Conservation (phyloP, 495 filamentous ascomycete genomes). For the Penicillium daleae region DNA sequence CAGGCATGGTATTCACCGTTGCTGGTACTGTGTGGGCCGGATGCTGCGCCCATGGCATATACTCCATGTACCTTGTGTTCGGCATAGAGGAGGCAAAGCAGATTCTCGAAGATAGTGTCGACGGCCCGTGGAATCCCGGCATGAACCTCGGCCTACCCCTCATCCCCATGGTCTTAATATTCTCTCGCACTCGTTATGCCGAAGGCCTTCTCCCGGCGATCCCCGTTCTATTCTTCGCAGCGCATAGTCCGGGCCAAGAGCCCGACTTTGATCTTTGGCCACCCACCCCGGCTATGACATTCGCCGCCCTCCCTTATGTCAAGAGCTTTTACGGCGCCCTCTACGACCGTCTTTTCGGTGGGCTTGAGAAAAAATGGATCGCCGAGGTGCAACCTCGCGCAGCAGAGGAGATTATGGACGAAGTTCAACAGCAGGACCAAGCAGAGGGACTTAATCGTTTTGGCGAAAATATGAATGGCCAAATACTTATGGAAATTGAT, state of each 20-base stretch:
- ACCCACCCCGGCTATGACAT: slow-evolving; percentile 70
- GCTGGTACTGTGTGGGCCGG: slow-evolving; percentile 58
- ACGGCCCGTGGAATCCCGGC: slow-evolving; percentile 46
- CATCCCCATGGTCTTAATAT: slow-evolving; percentile 62
- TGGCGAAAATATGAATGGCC: slow-evolving; percentile 44
- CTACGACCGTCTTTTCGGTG: slow-evolving; percentile 65
- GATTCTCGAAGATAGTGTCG: slow-evolving; percentile 48
- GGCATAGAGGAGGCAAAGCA: slow-evolving; percentile 59
- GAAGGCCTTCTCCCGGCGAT: slow-evolving; percentile 64
- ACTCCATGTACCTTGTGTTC: slow-evolving; percentile 65
- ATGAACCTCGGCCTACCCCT: slow-evolving; percentile 61
- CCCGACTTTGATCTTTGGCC: slow-evolving; percentile 65
- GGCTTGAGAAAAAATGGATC: slow-evolving; percentile 66
- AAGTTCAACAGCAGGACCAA: slow-evolving; percentile 51
- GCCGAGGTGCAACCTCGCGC: slow-evolving; percentile 66
- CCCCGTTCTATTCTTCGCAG: slow-evolving; percentile 64
- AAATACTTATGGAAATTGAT: slow-evolving; percentile 51
- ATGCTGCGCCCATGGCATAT: slow-evolving; percentile 60
- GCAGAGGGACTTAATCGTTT: slow-evolving; percentile 44
- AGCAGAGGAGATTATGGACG: slow-evolving; percentile 52
- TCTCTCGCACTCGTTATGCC: slow-evolving; percentile 60
- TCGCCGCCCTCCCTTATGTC: slow-evolving; percentile 69
- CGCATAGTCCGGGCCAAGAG: slow-evolving; percentile 48
- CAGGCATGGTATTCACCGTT: slow-evolving; percentile 59
- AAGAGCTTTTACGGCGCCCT: slow-evolving; percentile 68